Evolutionary conservation across 305 asterid genomes (phyloP).

Genomic region (Fraxinus nigra): DNA sequence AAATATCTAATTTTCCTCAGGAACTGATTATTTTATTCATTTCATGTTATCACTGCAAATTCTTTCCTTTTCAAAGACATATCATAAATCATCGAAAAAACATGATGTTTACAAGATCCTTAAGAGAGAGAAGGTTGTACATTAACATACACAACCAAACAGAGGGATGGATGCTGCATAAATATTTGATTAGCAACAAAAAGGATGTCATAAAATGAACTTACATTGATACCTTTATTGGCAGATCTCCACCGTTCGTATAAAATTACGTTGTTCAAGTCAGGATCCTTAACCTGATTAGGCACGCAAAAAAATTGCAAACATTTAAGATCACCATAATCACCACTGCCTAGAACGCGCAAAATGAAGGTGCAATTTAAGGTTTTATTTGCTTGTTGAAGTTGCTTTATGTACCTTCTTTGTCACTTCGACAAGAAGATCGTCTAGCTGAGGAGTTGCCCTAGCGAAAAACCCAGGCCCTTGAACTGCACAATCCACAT

Average conservation of each 20-base stretch:
- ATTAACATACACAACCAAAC: not conserved
- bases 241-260: constrained; percentile 57
- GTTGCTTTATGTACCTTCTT: constrained; percentile 55
- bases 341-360: constrained; percentile 9
- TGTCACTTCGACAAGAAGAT: constrained; percentile 68
- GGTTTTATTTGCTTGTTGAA: constrained; percentile 1
- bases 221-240: constrained; percentile 51
- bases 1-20: not conserved
- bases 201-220: constrained; percentile 21
- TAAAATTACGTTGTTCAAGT: constrained; percentile 40
- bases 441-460: constrained; percentile 92
- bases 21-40: not conserved
- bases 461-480: constrained; percentile 84
- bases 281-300: constrained; percentile 84
- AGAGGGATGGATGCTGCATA: not conserved
- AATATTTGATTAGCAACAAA: constrained; percentile 2
- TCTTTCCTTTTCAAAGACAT: not conserved
- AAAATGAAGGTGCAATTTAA: constrained; percentile 12
- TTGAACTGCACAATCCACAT: constrained; percentile 95
- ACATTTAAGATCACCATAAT: not conserved
- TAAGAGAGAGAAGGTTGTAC: not conserved
- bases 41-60: not conserved
- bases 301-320: constrained; percentile 22
- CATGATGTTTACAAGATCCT: not conserved
- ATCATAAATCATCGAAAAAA: not conserved